Base-by-base conservation (phyloP, 768 basidiomycete genomes). In the Tylopilus subfusipes region DNA sequence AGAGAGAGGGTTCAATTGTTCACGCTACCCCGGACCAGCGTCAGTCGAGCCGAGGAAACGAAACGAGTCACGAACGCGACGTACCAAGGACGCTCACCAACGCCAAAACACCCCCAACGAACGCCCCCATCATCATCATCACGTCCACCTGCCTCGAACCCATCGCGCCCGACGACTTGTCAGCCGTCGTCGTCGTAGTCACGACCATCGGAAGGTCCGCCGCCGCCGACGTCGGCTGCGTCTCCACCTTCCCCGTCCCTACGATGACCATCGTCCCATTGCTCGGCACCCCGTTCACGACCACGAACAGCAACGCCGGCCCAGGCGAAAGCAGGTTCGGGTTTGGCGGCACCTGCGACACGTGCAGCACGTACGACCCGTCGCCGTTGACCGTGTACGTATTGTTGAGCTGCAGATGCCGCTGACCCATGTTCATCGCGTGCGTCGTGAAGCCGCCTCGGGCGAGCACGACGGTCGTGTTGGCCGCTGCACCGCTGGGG, bases 381-480 rank as follows among this genome's bases (percentile, higher is more conserved):
- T 93, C 83, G n/a, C 64, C 68, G 66, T 90, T 82, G 52, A 93
- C 88, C 0, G 84, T 88, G 74, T 86, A 96, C 0, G 93, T 89
- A 64, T 81, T 88, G 69, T 94, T 86, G 50, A 97, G 82, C 72
- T 95, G 84, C 53, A 95, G 63, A 51, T 78, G 79, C 4, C 93
- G 80, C 70, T 93, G 90, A 0, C 88, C 88, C 87, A 90, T 91
- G 74, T 89, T 91, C 88, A 90, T 89, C 33, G 81, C 88, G 62
- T 91, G 89, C 0, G 89, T 90, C 4, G 89, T 85, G 75, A 87
- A 90, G 0, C 95, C 95, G 5, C 83, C 79, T n/a, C 96, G 89
- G 25, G 88, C 75, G 55, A 98, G 71, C 31, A 84, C 85, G 12
- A 96, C 86, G 5, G 82, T 85, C 11, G 88, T 82, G 63, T 85